A percentile compares a stretch with the other conserved stretches of the same genome.
Conservation (phyloP, 805 yeast genomes). For the Saccharomycopsis selenospora region DNA sequence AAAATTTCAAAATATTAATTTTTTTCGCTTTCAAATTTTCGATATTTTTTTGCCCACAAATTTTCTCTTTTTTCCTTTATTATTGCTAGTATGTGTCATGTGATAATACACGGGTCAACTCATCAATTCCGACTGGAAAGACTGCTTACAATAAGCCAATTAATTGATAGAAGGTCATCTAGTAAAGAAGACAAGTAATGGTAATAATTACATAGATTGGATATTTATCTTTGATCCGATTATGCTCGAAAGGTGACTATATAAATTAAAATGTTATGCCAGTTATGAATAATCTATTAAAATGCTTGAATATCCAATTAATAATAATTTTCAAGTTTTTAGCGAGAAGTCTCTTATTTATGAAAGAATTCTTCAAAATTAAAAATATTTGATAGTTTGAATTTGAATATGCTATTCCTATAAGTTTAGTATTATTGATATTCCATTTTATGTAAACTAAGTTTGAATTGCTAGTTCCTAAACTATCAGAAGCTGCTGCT, state of each 20-base stretch:
- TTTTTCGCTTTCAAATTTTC: no score
- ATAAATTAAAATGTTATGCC: constrained; percentile 2
- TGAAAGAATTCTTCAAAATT: constrained; percentile 9
- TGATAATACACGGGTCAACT: no score
- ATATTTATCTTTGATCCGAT: no score
- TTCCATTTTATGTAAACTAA: constrained; percentile 42
- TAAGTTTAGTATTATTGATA: constrained; percentile 18
- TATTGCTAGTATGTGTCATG: no score
- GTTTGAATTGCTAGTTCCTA: constrained; percentile 32
- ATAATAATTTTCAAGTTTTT: constrained; percentile 18
- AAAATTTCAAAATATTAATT: no score
- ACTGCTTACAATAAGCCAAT: no score
- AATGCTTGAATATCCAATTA: constrained; percentile 22
- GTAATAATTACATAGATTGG: no score
- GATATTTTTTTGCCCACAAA: no score
- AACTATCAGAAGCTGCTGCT: constrained; percentile 26
- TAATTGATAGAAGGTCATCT: no score
- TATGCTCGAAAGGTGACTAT: background rate
- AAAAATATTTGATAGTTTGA: constrained; percentile 17
- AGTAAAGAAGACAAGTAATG: no score
- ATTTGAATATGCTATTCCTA: constrained; percentile 17
- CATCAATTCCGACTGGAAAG: no score
- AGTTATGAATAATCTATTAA: constrained; percentile 17
- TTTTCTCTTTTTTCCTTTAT: no score
- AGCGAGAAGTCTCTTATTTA: constrained; percentile 8